These are phyloP conservation scores for Saccharomyces hybrid DNA, from an alignment of 1,139 yeast genomes.

Conservation along the genomic window DNA sequence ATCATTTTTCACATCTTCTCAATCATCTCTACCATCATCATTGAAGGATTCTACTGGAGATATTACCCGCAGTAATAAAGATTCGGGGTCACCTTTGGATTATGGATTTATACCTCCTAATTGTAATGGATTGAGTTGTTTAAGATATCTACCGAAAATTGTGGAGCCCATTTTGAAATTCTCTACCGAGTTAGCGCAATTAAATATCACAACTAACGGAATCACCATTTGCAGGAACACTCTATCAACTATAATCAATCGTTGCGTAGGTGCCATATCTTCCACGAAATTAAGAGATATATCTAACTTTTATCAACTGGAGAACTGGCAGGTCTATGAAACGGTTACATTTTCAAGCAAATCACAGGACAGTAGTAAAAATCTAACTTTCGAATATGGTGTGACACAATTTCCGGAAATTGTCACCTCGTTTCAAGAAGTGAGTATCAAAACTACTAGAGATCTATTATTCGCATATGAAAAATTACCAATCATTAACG, in stretches of 20 bases:
- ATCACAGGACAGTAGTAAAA: constrained; percentile 10
- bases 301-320: constrained; percentile 37
- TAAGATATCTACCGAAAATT: constrained; percentile 41
- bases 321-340: constrained; percentile 36
- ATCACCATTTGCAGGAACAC: constrained; percentile 35
- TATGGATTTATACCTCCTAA: constrained; percentile 55
- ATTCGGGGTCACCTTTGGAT: constrained; percentile 29
- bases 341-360: constrained; percentile 10
- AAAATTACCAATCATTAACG: constrained; percentile 35
- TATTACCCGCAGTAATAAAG: constrained; percentile 9
- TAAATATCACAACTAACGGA: constrained; percentile 36
- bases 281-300: constrained; percentile 47
- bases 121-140: constrained; percentile 52
- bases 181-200: constrained; percentile 40
- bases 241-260: constrained; percentile 36
- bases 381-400: constrained; percentile 30
- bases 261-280: constrained; percentile 42
- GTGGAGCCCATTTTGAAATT: constrained; percentile 35
- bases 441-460: constrained; percentile 34
- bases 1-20: constrained; percentile 35
- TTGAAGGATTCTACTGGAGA: background rate
- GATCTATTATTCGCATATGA: constrained; percentile 31
- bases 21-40: constrained; percentile 18
- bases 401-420: constrained; percentile 45
- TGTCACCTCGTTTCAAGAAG: constrained; percentile 37